Percentiles rank a stretch among this genome's conserved stretches.
Evolutionary conservation across 352 stramenopile species (phyloP).

Genomic region (Aphanomyces cochlioides): DNA sequence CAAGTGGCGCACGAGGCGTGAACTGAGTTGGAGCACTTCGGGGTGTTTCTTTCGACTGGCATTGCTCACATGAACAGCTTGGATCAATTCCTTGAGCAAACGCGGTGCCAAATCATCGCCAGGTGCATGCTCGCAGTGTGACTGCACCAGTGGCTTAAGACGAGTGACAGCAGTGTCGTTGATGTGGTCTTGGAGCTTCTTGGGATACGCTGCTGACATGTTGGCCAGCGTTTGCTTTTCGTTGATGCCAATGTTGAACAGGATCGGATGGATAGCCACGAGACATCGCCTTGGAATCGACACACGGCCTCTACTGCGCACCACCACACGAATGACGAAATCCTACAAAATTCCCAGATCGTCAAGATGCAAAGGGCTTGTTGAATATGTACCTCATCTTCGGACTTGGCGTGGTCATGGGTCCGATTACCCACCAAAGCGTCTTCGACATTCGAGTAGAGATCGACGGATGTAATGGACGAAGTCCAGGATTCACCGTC

Average conservation of each 20-base stretch:
- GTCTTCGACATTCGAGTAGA: constrained; percentile 19
- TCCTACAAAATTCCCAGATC: background rate
- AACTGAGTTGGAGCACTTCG: constrained; percentile 34
- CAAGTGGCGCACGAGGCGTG: constrained; percentile 69
- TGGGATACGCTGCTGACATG: constrained; percentile 55
- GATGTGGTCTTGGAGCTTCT: constrained; percentile 67
- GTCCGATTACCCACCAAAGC: background rate
- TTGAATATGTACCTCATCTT: constrained; percentile 2
- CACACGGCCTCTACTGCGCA: constrained; percentile 4
- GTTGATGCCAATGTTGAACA: constrained; percentile 51
- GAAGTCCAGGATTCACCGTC: background rate
- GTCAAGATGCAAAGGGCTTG: background rate
- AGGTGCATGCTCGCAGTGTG: constrained; percentile 9
- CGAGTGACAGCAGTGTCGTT: constrained; percentile 56
- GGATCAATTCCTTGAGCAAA: background rate
- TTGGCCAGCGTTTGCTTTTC: constrained; percentile 80
- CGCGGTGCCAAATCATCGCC: background rate
- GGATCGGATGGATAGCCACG: constrained; percentile 20
- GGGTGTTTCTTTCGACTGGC: constrained; percentile 14
- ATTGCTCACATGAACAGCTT: constrained; percentile 9
- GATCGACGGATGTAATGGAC: constrained; percentile 1
- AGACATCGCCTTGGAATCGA: background rate
- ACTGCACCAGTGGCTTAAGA: constrained; percentile 30
- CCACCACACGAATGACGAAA: constrained; percentile 11
- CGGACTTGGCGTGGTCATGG: constrained; percentile 8